Conservation (phyloP, 306 rosid species). For the Vigna reflexopilosa region DNA sequence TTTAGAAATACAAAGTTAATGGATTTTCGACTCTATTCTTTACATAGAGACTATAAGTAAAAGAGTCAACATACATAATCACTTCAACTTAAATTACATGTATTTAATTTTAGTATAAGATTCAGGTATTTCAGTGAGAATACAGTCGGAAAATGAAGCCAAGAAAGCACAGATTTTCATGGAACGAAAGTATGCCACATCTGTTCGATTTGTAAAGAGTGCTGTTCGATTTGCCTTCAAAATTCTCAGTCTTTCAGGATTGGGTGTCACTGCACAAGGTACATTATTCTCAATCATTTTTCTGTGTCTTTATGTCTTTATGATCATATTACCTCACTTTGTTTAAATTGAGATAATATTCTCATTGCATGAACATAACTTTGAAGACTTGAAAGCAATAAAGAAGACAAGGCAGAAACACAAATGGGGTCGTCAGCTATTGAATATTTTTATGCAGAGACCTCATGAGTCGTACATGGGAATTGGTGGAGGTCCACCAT, state of each 20-base stretch:
- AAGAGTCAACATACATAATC: no score
- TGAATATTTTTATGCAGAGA: not conserved
- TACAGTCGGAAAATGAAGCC: not conserved
- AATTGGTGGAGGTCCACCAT: not conserved
- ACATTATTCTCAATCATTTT: no score
- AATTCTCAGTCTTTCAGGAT: not conserved
- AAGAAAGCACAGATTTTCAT: not conserved
- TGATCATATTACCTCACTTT: no score
- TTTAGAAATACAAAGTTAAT: no score
- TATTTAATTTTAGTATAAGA: no score
- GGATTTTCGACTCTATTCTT: no score
- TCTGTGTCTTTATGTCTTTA: no score
- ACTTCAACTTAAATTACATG: no score
- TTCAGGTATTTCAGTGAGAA: not conserved
- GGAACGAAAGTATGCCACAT: not conserved
- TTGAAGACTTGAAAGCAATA: not conserved
- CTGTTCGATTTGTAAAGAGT: not conserved
- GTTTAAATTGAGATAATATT: no score
- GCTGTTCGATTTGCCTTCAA: not conserved
- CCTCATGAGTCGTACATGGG: not conserved
- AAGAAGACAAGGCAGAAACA: conserved; percentile 9
- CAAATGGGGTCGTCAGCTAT: conserved; percentile 7
- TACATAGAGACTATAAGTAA: no score
- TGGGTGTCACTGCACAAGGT: not conserved
- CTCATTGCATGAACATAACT: not conserved